Base-by-base conservation (phyloP, 768 basidiomycete genomes). In the Leccinum subgranulosum region DNA sequence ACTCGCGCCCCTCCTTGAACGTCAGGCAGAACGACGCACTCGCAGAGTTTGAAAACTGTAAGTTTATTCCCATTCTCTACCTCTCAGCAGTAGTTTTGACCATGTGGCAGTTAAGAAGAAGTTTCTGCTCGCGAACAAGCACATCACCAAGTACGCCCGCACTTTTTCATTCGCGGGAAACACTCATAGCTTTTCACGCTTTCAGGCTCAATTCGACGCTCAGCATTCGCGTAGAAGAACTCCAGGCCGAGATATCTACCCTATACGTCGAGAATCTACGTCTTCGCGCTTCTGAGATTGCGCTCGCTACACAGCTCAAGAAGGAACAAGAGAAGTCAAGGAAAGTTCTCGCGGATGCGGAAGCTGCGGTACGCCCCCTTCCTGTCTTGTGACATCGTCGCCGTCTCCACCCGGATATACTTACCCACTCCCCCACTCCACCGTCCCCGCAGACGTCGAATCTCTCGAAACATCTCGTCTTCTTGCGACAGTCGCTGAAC, bases 41-140 rank as follows among this genome's bases (percentile, higher is more conserved):
- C 45, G 80, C 86, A 59, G 91, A 93, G 68, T 92, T 91, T 65
- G 91, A 93, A 75, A 88, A 82, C 67, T 91, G 90, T 93, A 73
- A 66, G 90, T 58, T 49, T 61, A 60, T 48, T 51, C 51, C 29
- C 59, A 39, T 52, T 36, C 11, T 15, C 19, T 10, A n/a, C 8
- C 48, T 14, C 28, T 17, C 48, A 11, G 19, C 6, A 34, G 39
- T 12, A 34, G 39, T 12, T 33, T 55, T 69, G 49, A 69, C 60
- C 19, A 51, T 33, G 67, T 79, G 72, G 72, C 69, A 93, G 91
- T 92, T 79, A 92, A 92, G 85, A 91, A 90, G 85, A 92, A 91
- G 76, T 92, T 92, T 66, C 79, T 93, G 21, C 85, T 92, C 58
- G 90, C 90, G 57, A 93, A 93, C 76, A 92, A 92, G 74, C 91